Percentiles rank a stretch among this genome's conserved stretches.
Conservation (phyloP, 83 land plant species). For the Isoetes engelmannii region DNA sequence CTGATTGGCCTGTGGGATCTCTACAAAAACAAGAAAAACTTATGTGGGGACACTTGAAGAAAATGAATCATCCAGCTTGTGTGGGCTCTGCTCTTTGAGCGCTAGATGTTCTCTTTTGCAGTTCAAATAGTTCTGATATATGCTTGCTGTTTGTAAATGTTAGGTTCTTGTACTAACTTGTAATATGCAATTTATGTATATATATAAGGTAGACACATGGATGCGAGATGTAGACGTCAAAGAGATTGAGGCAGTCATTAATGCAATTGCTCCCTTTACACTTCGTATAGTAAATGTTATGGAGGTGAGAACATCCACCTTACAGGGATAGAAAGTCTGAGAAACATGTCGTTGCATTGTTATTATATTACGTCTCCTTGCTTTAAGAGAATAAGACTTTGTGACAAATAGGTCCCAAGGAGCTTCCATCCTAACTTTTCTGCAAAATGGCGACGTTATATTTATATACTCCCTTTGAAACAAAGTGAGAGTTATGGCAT, state of each 20-base stretch:
- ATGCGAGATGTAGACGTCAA: conserved; percentile 38
- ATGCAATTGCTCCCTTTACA: conserved; percentile 41
- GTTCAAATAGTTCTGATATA: too few relatives aligned
- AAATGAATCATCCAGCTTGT: not conserved
- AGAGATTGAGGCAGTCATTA: conserved; percentile 45
- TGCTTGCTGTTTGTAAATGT: too few relatives aligned
- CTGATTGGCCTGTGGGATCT: too few relatives aligned
- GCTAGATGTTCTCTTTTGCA: too few relatives aligned
- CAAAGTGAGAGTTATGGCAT: conserved; percentile 17
- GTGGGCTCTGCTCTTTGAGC: too few relatives aligned
- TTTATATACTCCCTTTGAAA: conserved; percentile 63
- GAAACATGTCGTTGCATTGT: not conserved
- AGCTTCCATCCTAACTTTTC: conserved; percentile 77
- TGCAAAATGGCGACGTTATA: conserved; percentile 75
- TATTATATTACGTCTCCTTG: not conserved
- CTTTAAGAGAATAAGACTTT: not conserved
- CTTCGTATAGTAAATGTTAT: conserved; percentile 43
- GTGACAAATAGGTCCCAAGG: conserved; percentile 44
- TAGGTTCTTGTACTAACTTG: too few relatives aligned
- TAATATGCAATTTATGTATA: not conserved
- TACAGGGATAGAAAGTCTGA: not conserved
- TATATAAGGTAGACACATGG: conserved; percentile 56
- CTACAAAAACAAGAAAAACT: too few relatives aligned
- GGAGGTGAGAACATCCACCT: conserved; percentile 30
- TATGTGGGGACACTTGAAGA: too few relatives aligned